Percentiles rank a stretch among this genome's conserved stretches.
Evolutionary conservation across 2,329 filamentous ascomycete genomes (phyloP).

Genomic region (Sporothrix brasiliensis): DNA sequence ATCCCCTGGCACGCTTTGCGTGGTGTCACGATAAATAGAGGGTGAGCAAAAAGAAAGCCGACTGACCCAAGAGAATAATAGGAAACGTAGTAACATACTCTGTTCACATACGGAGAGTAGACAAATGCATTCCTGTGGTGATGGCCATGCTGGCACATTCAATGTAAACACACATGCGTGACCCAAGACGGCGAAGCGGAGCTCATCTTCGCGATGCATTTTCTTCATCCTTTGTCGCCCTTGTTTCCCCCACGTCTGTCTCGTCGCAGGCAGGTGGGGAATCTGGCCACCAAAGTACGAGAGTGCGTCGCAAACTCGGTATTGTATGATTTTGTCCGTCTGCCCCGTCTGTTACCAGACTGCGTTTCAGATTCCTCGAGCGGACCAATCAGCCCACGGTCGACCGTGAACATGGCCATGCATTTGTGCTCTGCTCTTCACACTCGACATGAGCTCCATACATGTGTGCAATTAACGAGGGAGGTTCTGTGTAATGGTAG

Average conservation of each 20-base stretch:
- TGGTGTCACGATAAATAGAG: slow-evolving; percentile 18
- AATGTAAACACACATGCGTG: background rate
- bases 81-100: too few relatives aligned
- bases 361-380: slow-evolving; percentile 21
- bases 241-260: background rate
- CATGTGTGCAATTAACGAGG: background rate
- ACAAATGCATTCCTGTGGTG: background rate
- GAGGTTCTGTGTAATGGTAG: background rate
- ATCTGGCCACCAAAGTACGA: background rate
- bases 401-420: too few relatives aligned
- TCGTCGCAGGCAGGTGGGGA: slow-evolving; percentile 25
- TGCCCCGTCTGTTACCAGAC: background rate
- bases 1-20: slow-evolving; percentile 5
- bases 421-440: background rate
- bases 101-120: background rate
- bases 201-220: background rate
- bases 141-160: background rate
- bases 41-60: background rate
- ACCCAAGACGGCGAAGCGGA: background rate
- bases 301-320: background rate
- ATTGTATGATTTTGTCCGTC: background rate
- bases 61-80: background rate
- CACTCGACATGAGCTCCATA: too few relatives aligned
- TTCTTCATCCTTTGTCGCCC: background rate
- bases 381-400: slow-evolving; percentile 19